These are phyloP conservation scores for Periconia macrospinosa DNA, from an alignment of 2,329 filamentous ascomycete genomes.

Conservation along the genomic window DNA sequence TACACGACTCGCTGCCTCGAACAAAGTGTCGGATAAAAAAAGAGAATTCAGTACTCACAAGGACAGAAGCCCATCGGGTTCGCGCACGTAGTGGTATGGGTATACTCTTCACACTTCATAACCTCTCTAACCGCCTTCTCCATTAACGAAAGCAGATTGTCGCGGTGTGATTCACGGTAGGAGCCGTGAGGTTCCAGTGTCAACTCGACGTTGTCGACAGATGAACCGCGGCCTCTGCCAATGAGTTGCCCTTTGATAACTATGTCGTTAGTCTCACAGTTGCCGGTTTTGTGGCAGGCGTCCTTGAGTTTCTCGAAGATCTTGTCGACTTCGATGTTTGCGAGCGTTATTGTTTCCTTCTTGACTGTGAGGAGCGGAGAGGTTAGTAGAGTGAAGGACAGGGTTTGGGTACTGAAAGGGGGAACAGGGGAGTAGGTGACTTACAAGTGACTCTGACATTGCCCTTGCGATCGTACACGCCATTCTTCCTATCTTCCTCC, in stretches of 20 bases:
- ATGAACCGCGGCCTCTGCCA: neutral
- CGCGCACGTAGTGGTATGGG: slow-evolving; percentile 7
- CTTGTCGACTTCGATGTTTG: slow-evolving; percentile 12
- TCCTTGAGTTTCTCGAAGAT: slow-evolving; percentile 11
- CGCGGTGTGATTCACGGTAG: slow-evolving; percentile 17
- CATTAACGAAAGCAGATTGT: slow-evolving; percentile 15
- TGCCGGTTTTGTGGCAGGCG: slow-evolving; percentile 16
- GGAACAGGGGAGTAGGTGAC: too few relatives aligned
- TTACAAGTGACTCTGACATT: slow-evolving; percentile 24
- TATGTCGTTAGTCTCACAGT: slow-evolving; percentile 19
- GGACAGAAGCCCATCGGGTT: neutral
- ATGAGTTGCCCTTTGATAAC: slow-evolving; percentile 2
- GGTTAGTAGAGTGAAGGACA: too few relatives aligned
- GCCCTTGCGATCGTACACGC: slow-evolving; percentile 7
- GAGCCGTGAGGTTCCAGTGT: slow-evolving; percentile 13
- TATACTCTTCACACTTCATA: slow-evolving; percentile 11
- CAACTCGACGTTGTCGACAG: slow-evolving; percentile 2
- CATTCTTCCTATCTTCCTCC: too few relatives aligned
- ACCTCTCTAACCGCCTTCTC: slow-evolving; percentile 8
- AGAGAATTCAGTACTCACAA: neutral
- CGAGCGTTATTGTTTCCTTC: slow-evolving; percentile 24
- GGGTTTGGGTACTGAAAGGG: too few relatives aligned
- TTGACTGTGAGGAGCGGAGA: too few relatives aligned
- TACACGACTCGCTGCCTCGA: too few relatives aligned
- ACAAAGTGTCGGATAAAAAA: neutral